Evolutionary conservation across 768 basidiomycete genomes (phyloP).

Genomic region (Boletus rex-veris): DNA sequence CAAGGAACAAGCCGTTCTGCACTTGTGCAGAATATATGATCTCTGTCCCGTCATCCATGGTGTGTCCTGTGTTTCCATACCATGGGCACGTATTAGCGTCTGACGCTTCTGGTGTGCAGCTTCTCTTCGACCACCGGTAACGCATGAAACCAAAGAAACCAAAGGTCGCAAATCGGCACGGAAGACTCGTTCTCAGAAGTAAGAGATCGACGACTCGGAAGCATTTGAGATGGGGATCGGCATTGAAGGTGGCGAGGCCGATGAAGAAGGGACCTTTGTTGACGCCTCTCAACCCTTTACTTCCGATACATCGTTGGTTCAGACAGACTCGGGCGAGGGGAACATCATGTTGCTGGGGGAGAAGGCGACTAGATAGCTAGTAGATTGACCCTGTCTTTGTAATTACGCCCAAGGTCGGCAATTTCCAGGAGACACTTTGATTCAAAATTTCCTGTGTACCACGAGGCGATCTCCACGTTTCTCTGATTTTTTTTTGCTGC

Average conservation of each 20-base stretch:
- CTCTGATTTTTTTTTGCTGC: not conserved
- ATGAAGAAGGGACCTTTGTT: not conserved
- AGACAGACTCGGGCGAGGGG: no score
- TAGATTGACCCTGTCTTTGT: no score
- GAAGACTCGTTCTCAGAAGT: slow-evolving; percentile 28
- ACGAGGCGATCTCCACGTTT: not conserved
- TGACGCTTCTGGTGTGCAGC: slow-evolving; percentile 8
- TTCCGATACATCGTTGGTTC: not conserved
- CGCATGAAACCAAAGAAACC: slow-evolving; percentile 39
- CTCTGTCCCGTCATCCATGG: slow-evolving; percentile 62
- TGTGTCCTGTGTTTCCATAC: slow-evolving; percentile 21
- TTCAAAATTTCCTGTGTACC: not conserved
- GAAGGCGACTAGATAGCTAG: no score
- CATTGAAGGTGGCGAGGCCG: not conserved
- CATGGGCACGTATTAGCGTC: not conserved
- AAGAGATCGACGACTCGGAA: slow-evolving; percentile 26
- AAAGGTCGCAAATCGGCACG: slow-evolving; percentile 40
- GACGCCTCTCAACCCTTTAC: not conserved
- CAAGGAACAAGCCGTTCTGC: slow-evolving; percentile 91
- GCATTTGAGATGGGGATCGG: slow-evolving; percentile 3
- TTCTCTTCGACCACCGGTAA: slow-evolving; percentile 43
- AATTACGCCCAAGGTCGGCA: slow-evolving; percentile 5
- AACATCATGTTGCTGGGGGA: no score
- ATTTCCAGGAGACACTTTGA: slow-evolving; percentile 1
- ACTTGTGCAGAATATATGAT: slow-evolving; percentile 75